Evolutionary conservation across 2,329 filamentous ascomycete species (phyloP).

Genomic region (Ustulina deusta): DNA sequence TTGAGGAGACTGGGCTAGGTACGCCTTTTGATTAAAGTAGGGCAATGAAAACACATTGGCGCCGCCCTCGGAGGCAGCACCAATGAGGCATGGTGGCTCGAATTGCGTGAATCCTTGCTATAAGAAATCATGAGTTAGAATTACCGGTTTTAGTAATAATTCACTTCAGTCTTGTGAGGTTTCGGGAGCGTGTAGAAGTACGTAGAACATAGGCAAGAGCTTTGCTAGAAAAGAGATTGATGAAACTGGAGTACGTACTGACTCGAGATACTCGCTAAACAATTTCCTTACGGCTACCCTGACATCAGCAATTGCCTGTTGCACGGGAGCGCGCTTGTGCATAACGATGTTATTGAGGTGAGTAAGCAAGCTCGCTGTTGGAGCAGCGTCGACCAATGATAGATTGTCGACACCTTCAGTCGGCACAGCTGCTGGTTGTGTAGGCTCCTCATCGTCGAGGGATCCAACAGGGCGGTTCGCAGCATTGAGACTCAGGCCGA

Average conservation of each 20-base stretch:
- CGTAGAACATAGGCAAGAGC: slow-evolving; percentile 18
- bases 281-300: slow-evolving; percentile 72
- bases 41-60: slow-evolving; percentile 89
- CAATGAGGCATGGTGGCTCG: slow-evolving; percentile 89
- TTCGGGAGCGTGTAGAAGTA: neutral
- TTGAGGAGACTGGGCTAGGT: slow-evolving; percentile 82
- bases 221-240: neutral
- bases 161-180: neutral
- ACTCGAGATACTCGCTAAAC: slow-evolving; percentile 82
- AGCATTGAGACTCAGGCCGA: slow-evolving; percentile 68
- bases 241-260: slow-evolving; percentile 3
- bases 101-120: slow-evolving; percentile 76
- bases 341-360: slow-evolving; percentile 92
- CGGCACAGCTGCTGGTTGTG: slow-evolving; percentile 45
- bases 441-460: slow-evolving; percentile 68
- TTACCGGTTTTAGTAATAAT: neutral
- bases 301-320: slow-evolving; percentile 78
- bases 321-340: slow-evolving; percentile 90
- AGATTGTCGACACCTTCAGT: slow-evolving; percentile 57
- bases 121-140: neutral
- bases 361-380: slow-evolving; percentile 84
- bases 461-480: slow-evolving; percentile 68
- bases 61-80: slow-evolving; percentile 91
- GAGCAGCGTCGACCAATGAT: slow-evolving; percentile 57
- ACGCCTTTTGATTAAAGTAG: slow-evolving; percentile 89